Evolutionary conservation across 2,329 filamentous ascomycete species (phyloP).

Genomic region (Ramularia collo-cygni): DNA sequence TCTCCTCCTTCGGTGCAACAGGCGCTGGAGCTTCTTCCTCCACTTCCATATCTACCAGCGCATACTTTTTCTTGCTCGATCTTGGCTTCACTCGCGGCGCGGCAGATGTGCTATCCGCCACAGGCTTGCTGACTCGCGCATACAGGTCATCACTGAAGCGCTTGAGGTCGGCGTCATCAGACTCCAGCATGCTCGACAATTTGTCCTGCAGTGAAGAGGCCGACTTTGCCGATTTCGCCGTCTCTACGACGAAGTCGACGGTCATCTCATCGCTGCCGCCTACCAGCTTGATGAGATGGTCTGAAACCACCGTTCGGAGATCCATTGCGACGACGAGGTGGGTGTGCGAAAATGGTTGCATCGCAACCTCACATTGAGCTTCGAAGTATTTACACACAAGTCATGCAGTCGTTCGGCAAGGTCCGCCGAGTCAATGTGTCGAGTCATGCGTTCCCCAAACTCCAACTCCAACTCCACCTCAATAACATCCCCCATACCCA

Average conservation of each 20-base stretch:
- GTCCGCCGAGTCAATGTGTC: too few relatives aligned
- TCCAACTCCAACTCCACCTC: too few relatives aligned
- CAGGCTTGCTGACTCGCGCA: conserved; percentile 26
- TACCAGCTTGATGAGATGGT: conserved; percentile 47
- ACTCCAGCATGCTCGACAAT: conserved; percentile 47
- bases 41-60: conserved; percentile 49
- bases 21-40: conserved; percentile 29
- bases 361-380: background rate
- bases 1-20: conserved; percentile 16
- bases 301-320: conserved; percentile 36
- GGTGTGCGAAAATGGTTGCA: background rate
- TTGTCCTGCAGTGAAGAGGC: conserved; percentile 44
- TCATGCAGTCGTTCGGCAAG: too few relatives aligned
- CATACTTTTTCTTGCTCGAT: conserved; percentile 42
- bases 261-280: conserved; percentile 51
- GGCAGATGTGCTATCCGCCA: conserved; percentile 15
- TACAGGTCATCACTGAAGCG: conserved; percentile 45
- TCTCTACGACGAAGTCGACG: conserved; percentile 51
- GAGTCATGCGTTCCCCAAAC: too few relatives aligned
- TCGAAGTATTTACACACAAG: too few relatives aligned
- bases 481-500: too few relatives aligned
- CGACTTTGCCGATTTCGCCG: conserved; percentile 46
- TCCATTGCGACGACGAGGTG: conserved; percentile 25
- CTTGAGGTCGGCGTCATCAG: conserved; percentile 38
- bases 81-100: conserved; percentile 10